Evolutionary conservation across 2,329 filamentous ascomycete genomes (phyloP).

Genomic region (Xylariales sp.): DNA sequence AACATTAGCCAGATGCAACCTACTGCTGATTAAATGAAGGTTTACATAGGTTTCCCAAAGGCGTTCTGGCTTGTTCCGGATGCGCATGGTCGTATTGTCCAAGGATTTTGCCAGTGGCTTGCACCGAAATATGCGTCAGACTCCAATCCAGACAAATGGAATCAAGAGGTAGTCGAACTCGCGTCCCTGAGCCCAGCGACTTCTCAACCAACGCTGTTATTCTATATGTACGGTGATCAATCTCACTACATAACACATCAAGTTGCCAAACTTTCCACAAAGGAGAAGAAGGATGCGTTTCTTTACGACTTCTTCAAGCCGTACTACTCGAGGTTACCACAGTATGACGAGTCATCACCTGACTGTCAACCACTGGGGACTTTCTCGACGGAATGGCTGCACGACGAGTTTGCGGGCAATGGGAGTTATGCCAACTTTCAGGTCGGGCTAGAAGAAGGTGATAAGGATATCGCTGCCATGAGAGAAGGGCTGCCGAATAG

Average conservation of each 20-base stretch:
- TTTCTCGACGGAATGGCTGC: slow-evolving; percentile 72
- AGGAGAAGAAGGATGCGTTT: slow-evolving; percentile 45
- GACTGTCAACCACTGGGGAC: slow-evolving; percentile 59
- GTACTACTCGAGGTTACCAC: slow-evolving; percentile 71
- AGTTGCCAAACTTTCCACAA: slow-evolving; percentile 35
- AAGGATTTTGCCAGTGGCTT: slow-evolving; percentile 74
- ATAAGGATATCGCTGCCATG: slow-evolving; percentile 65
- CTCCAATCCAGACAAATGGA: slow-evolving; percentile 62
- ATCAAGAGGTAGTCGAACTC: slow-evolving; percentile 73
- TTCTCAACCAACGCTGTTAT: slow-evolving; percentile 77
- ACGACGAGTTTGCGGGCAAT: slow-evolving; percentile 73
- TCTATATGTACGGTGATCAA: slow-evolving; percentile 70
- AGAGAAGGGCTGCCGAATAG: slow-evolving; percentile 58
- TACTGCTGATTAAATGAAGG: no score
- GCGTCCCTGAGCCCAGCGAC: slow-evolving; percentile 54
- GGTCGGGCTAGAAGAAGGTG: slow-evolving; percentile 63
- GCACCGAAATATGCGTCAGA: slow-evolving; percentile 61
- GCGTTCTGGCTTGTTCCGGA: slow-evolving; percentile 65
- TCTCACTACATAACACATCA: slow-evolving; percentile 48
- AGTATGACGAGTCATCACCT: slow-evolving; percentile 50
- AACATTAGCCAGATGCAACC: neutral
- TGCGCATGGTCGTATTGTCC: slow-evolving; percentile 35
- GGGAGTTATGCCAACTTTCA: slow-evolving; percentile 87
- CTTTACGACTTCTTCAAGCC: slow-evolving; percentile 68
- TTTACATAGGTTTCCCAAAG: slow-evolving; percentile 64